Evolutionary conservation across 805 yeast genomes (phyloP).

Genomic region (Saccharomyces mikatae): DNA sequence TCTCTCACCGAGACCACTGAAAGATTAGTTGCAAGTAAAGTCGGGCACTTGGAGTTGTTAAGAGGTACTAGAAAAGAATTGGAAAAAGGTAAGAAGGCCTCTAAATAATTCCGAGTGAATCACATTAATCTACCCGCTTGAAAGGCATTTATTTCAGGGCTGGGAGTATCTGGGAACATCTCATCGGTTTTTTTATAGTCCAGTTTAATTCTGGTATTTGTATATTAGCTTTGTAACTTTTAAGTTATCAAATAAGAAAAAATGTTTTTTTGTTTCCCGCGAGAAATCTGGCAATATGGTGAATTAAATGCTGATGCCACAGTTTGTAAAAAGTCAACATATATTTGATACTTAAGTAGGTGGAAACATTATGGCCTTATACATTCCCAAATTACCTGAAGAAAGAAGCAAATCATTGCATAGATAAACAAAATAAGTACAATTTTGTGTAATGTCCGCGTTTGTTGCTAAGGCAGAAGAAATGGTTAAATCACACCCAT

Average conservation of each 20-base stretch:
- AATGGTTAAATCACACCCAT: slow-evolving; percentile 39
- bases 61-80: slow-evolving; percentile 84
- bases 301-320: background rate
- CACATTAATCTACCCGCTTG: slow-evolving; percentile 6
- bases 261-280: background rate
- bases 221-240: background rate
- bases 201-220: background rate
- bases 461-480: slow-evolving; percentile 37
- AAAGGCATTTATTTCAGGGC: background rate
- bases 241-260: background rate
- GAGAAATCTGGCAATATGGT: background rate
- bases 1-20: slow-evolving; percentile 60
- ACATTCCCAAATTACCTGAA: background rate
- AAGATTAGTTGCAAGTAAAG: slow-evolving; percentile 76
- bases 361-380: background rate
- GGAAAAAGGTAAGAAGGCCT: slow-evolving; percentile 46
- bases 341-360: background rate
- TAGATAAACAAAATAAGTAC: background rate
- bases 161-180: background rate
- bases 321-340: background rate
- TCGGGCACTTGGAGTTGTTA: slow-evolving; percentile 86
- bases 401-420: background rate
- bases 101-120: slow-evolving; percentile 12
- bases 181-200: background rate
- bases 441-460: slow-evolving; percentile 9